Evolutionary conservation across 257 asterid genomes (phyloP), one percentile per base, ranked within the genome.

Genomic region (Handroanthus guayacan): DNA sequence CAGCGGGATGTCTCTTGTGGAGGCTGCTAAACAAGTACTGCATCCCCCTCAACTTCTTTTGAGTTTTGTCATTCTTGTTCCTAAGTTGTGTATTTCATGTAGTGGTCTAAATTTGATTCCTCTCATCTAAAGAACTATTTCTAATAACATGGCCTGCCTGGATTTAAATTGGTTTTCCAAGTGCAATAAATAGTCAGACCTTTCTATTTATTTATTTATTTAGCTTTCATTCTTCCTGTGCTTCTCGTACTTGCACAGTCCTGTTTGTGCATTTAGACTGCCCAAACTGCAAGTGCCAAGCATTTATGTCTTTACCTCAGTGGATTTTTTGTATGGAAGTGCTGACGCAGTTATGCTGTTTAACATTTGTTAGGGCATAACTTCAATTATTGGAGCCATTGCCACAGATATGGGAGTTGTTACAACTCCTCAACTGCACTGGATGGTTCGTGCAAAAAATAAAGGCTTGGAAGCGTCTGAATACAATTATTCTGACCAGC

Each of bases 361-460:
- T 68, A 12, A 75, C 62, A 16, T 74, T 77, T 54, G 5, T 64
- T 39, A 90, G 97, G 97, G 97, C 80, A 84, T 91, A 64, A 56
- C 82, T 84, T 87, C 97, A 77, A 79, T 95, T 68, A 45, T 83
- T 74, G 89, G 94, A 79, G 90, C 90, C 81, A 71, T 67, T 83
- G 87, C 86, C 64, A 78, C 62, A 17, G 96, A 91, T 74, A 82
- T 88, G 87, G 97, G 97, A 82, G 77, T 95, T 65, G 78, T 93
- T 71, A 95, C 97, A 61, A 93, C 98, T 64, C 97, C 99, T 78
- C 98, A 91, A 74, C 91, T 95, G 68, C 99, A 95, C 71, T 95
- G 99, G 99, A 89, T 93, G 97, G 97, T 95, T 75, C 95, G 91
- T 77, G 90, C 85, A 9, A 85, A 71, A 85, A 95, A 93, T 79